Percentiles rank a stretch among this genome's conserved stretches.
These are phyloP conservation scores for Flueggea neowawraea DNA, from an alignment of 441 rosid genomes.

Conservation along the genomic window DNA sequence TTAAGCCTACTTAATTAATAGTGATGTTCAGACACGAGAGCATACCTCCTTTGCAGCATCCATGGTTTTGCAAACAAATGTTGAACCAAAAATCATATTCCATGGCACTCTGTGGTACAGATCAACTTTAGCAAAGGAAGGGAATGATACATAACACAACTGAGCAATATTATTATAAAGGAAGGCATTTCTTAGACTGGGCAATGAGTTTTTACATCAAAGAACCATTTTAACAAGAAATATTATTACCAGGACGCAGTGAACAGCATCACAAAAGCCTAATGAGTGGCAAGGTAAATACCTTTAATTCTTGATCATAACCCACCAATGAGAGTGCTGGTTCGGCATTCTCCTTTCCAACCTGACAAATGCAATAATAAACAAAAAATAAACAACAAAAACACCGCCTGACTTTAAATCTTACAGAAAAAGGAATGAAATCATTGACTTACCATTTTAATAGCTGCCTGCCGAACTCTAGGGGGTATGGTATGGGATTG, in stretches of 20 bases:
- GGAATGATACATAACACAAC: no score
- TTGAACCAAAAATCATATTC: slow-evolving; percentile 95
- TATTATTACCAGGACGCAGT: no score
- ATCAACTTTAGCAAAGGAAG: slow-evolving; percentile 18
- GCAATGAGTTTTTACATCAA: no score
- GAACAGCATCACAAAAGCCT: no score
- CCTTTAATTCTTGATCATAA: slow-evolving; percentile 76
- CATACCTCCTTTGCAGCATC: slow-evolving; percentile 94
- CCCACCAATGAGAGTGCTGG: slow-evolving; percentile 93
- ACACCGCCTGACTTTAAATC: no score
- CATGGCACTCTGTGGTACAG: slow-evolving; percentile 76
- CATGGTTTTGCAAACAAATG: slow-evolving; percentile 84
- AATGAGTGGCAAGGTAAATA: slow-evolving; percentile 15
- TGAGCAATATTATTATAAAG: neutral
- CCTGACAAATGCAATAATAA: slow-evolving; percentile 40
- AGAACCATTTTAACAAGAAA: no score
- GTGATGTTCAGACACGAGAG: neutral
- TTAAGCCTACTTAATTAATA: no score
- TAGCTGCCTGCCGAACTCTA: slow-evolving; percentile 74
- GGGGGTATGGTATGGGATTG: slow-evolving; percentile 53
- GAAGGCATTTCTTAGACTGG: no score
- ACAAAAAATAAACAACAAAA: neutral
- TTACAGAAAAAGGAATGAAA: slow-evolving; percentile 10
- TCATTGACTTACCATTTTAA: slow-evolving; percentile 61
- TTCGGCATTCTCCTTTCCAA: slow-evolving; percentile 91